These are phyloP conservation scores for Hypoxylon sp. DNA, from an alignment of 2,329 filamentous ascomycete species.

Conservation along the genomic window DNA sequence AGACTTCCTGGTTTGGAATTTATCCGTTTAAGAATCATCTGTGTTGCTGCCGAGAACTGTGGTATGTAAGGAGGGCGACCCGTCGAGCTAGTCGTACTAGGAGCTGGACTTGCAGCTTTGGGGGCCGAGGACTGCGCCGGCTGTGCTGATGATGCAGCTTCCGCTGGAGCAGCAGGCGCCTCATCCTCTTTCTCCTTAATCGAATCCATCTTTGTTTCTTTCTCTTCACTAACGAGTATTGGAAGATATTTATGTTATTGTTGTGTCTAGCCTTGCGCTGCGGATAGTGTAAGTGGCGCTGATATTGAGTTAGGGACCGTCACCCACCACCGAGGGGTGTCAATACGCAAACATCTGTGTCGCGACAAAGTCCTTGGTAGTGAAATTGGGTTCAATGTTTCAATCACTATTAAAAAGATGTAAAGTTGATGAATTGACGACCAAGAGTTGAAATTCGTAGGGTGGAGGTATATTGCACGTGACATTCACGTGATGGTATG, in stretches of 20 bases:
- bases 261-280: background rate
- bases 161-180: background rate
- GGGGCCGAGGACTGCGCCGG: slow-evolving; percentile 24
- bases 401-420: slow-evolving; percentile 10
- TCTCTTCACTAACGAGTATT: background rate
- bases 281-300: slow-evolving; percentile 15
- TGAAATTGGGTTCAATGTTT: slow-evolving; percentile 9
- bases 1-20: slow-evolving; percentile 56
- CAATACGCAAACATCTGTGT: background rate
- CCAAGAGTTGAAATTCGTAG: slow-evolving; percentile 39
- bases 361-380: background rate
- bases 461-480: slow-evolving; percentile 47
- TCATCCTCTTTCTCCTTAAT: slow-evolving; percentile 22
- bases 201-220: slow-evolving; percentile 23
- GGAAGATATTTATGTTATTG: background rate
- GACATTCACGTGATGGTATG: slow-evolving; percentile 47
- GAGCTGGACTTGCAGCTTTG: slow-evolving; percentile 43
- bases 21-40: slow-evolving; percentile 60
- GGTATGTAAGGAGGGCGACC: slow-evolving; percentile 54
- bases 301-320: background rate
- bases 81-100: slow-evolving; percentile 48
- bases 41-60: slow-evolving; percentile 57
- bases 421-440: slow-evolving; percentile 32
- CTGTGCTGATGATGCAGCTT: slow-evolving; percentile 18
- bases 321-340: slow-evolving; percentile 8